Base-by-base conservation (phyloP, 495 filamentous ascomycete species). In the Aspergillus sclerotioniger region DNA sequence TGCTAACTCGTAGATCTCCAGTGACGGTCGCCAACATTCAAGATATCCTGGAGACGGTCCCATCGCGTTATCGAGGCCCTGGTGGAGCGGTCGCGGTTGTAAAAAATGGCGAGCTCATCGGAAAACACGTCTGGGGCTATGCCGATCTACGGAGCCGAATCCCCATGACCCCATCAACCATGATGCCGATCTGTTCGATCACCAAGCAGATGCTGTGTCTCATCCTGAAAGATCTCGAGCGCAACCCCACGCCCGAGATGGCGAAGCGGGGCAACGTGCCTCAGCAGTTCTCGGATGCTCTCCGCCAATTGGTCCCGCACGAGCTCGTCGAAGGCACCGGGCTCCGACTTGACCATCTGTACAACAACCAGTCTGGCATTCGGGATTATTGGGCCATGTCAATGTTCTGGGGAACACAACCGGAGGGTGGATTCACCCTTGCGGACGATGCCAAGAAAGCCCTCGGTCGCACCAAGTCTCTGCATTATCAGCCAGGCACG, bases 341-440 rank as follows among this genome's bases (percentile, higher is more conserved):
- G 0, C 56, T 67, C 13, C 62, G 20, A 3, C 49, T 74, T 7
- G 45, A 71, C 1, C 59, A 69, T 33, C 56, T 74, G 9, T 64
- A 57, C 29, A 53, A 69, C 53, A 74, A 67, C 54, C 71, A 74
- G 35, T 72, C 71, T 0, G 71, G 71, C 6, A 45, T 74, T 20
- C 67, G 71, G 5, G 71, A 74, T 41, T 74, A 74, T 32, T 74
- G 70, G 68, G 68, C 68, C 5, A 66, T 74, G 69, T 71, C 71
- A 3, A 61, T 63, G 13, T 60, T 74, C 10, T 67, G 64, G 68
- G 71, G 71, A 0, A 55, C 66, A 1, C 63, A 66, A 25, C 69
- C 71, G 3, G 71, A 71, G 0, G 69, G 63, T 4, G 57, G 64
- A 39, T 74, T 72, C 31, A 53, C 58, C 8, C 15, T 54, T 46